Base-by-base conservation (phyloP, 768 basidiomycete genomes). In the Termitomyces sp. region DNA sequence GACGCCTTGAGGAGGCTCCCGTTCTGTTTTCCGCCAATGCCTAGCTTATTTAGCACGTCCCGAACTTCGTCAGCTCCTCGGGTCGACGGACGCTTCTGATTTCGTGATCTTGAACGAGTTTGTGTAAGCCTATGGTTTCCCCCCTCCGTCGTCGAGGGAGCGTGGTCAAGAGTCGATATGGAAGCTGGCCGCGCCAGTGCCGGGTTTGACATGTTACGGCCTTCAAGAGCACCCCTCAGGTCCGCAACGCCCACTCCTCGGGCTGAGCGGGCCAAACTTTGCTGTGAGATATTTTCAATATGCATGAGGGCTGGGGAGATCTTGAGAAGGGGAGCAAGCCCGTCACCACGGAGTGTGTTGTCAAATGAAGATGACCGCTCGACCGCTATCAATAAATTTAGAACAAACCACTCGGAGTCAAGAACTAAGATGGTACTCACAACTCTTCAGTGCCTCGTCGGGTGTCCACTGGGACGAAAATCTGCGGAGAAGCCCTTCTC, bases 231-330 rank as follows among this genome's bases (percentile, higher is more conserved):
- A 63, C 95, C 93, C 53, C 93, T 80, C 32, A 97, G 78, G 67
- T 95, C 93, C 1, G 84, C 86, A 23, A 96, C 93, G 23, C 94
- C 95, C 16, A 96, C 85, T 0, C 88, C 87, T 57, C 88, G 82
- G 3, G 83, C 83, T 4, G 90, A 89, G 55, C 90, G 82, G 19
- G 89, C 82, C 56, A 96, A 73, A 65, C 91, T 93, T 67, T 91
- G 90, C 55, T 93, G 77, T 6, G 95, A 96, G 34, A 92, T 77
- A 68, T 96, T 96, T 64, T 95, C 90, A 52, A 91, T 90, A 62
- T 90, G 87, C 91, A 95, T 96, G 59, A 96, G 75, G 16, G 88
- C 86, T 34, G 91, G 91, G 5, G 91, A 89, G 34, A 94, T 83
- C 67, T 85, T 90, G 53, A 92, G 79, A 42, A 93, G 78, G 3